Conservation (phyloP, 805 yeast species). For the Yarrowia divulgata region DNA sequence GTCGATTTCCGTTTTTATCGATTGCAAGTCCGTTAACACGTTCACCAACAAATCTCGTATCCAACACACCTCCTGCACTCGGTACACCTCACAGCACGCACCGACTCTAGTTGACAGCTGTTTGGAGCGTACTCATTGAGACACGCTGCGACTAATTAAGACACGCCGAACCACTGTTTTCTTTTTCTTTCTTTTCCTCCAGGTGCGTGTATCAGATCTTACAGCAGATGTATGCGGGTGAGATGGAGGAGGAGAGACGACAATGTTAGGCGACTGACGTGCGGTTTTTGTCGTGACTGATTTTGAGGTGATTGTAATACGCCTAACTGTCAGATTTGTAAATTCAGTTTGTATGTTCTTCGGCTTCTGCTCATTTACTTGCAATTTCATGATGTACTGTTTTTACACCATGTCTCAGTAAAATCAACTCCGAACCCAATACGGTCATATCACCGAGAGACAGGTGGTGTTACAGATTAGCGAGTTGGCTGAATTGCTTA, state of each 20-base stretch:
- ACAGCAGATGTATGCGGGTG: conserved; percentile 14
- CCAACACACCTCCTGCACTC: neutral
- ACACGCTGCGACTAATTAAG: neutral
- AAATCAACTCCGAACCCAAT: neutral
- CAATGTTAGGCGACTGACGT: no score
- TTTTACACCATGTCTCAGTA: conserved; percentile 2
- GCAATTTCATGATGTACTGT: no score
- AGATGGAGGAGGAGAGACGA: neutral
- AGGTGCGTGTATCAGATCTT: conserved; percentile 23
- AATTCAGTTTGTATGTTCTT: no score
- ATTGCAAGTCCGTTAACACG: no score
- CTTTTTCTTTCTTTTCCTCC: neutral
- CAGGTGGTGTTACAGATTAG: neutral
- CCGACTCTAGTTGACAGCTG: no score
- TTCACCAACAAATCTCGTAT: neutral
- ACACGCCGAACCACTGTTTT: neutral
- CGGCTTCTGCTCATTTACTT: no score
- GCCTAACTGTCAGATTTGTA: no score
- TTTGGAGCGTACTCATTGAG: no score
- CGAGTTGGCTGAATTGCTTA: no score
- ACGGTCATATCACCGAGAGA: conserved; percentile 7
- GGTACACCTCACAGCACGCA: neutral
- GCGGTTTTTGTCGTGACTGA: no score
- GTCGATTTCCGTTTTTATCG: no score
- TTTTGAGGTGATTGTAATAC: no score